A percentile compares a stretch with the other conserved stretches of the same genome.
Conservation (phyloP, 140 eudicot species). For the Cichorium intybus region DNA sequence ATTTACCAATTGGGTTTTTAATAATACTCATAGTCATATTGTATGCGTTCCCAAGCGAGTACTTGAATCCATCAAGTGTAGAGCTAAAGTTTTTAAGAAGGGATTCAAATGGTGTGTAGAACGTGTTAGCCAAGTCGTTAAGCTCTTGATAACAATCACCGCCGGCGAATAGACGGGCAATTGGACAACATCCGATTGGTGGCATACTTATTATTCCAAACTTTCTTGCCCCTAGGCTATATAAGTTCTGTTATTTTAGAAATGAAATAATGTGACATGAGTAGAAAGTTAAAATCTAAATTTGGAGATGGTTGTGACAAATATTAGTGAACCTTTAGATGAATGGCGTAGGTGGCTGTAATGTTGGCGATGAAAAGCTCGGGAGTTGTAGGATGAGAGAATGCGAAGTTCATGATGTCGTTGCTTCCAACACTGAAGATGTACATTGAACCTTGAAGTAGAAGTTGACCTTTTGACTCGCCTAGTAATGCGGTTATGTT, state of each 20-base stretch:
- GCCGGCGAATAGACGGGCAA: slow-evolving; percentile 6
- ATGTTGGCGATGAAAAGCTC: slow-evolving; percentile 28
- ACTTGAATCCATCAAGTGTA: slow-evolving; percentile 29
- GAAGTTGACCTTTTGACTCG: slow-evolving; percentile 13
- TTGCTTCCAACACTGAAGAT: slow-evolving; percentile 57
- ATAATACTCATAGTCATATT: slow-evolving; percentile 18
- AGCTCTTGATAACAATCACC: slow-evolving; percentile 28
- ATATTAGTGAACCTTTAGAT: slow-evolving; percentile 37
- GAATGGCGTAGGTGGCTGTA: slow-evolving; percentile 30
- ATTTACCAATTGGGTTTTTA: slow-evolving; percentile 10
- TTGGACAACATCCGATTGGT: slow-evolving; percentile 48
- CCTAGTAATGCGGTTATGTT: slow-evolving; percentile 43
- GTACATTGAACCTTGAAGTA: slow-evolving; percentile 37
- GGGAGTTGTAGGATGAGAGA: slow-evolving; percentile 7
- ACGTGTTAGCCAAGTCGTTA: slow-evolving; percentile 35
- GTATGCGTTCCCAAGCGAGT: slow-evolving; percentile 49
- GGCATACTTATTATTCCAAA: slow-evolving; percentile 42
- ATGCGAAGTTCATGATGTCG: slow-evolving; percentile 31
- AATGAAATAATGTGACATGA: neutral
- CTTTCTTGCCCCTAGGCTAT: slow-evolving; percentile 48
- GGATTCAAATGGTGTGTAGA: slow-evolving; percentile 11
- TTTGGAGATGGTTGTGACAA: neutral
- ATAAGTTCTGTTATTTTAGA: slow-evolving; percentile 35
- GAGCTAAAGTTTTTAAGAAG: slow-evolving; percentile 37
- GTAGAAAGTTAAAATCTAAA: neutral